Base-by-base conservation (phyloP, 2,329 filamentous ascomycete genomes). In the Domatiomyces catenatus region DNA sequence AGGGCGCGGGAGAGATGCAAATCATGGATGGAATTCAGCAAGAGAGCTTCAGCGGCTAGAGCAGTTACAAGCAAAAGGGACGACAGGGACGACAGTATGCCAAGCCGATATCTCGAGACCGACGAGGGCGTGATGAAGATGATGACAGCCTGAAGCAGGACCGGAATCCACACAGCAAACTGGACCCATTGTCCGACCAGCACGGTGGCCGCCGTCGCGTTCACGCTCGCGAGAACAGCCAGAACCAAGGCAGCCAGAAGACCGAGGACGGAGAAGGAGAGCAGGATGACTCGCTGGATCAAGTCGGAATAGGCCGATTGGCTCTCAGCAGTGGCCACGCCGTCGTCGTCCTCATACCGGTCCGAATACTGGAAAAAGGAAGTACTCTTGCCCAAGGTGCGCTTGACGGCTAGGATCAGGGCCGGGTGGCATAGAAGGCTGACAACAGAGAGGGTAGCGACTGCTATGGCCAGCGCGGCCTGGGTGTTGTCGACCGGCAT, bases 291-390 rank as follows among this genome's bases (percentile, higher is more conserved):
- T 61, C 82, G 83, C 49, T 80, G 73, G 51, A 72, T 59, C 51
- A 69, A 76, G 55, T 77, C 75, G 24, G 81, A 83, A 61, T 81
- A 88, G 42, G 71, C 71, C 19, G 73, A 72, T 48, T 79, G 62
- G 1, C 80, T 79, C 60, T 83, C 79, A 42, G 76, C 72, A 0
- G 79, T 83, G 28, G 81, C 82, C 55, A 75, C 71, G 47, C 84
- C 84, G 65, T 89, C 84, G 54, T 73, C 67, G 60, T 89, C 84
- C 58, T 80, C 69, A 60, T 88, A 88, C 10, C 72, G 68, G 8
- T 73, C 66, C 12, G 59, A 59, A 8, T 39, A 39, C 10, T 39
- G 32, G 10, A 39, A 39, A 39, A 39, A 15, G 5, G 32, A 59
- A 55, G 28, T 58, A 18, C 15, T 50, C 48, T 36, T 59, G 55